Conservation (phyloP, 208 protist genomes). For the Borovskyia barvae region DNA sequence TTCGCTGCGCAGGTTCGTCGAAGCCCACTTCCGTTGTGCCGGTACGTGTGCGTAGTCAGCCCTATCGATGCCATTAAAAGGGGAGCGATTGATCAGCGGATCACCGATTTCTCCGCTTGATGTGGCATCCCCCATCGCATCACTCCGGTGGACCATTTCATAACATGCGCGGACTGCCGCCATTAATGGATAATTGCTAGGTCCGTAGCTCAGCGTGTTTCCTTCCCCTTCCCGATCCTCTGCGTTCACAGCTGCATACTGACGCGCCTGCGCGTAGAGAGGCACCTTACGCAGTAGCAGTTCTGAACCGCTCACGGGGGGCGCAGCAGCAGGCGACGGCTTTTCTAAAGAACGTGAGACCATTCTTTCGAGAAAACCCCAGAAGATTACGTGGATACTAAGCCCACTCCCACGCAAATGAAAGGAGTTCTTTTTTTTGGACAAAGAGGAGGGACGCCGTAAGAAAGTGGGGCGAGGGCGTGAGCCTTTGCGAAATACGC, state of each 20-base stretch:
- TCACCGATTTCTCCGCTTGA: not conserved
- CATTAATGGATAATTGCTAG: conserved; percentile 46
- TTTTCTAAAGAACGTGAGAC: too few relatives aligned
- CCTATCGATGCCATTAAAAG: conserved; percentile 25
- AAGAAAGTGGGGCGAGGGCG: too few relatives aligned
- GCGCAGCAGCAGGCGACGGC: not conserved
- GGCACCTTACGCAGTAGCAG: conserved; percentile 59
- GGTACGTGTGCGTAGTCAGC: conserved; percentile 14
- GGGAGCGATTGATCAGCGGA: conserved; percentile 4
- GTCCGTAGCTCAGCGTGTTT: conserved; percentile 56
- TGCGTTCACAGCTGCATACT: conserved; percentile 18
- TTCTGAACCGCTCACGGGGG: conserved; percentile 28
- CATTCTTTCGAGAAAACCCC: too few relatives aligned
- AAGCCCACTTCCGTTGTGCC: conserved; percentile 21
- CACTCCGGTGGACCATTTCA: conserved; percentile 5
- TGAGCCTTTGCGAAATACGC: too few relatives aligned
- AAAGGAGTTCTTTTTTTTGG: too few relatives aligned
- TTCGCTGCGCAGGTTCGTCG: not conserved
- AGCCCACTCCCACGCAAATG: too few relatives aligned
- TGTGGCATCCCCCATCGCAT: not conserved
- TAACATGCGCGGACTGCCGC: conserved; percentile 21
- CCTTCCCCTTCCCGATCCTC: conserved; percentile 44
- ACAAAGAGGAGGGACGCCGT: too few relatives aligned
- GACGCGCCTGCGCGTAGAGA: conserved; percentile 44
- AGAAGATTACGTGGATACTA: too few relatives aligned